Evolutionary conservation across 2,329 filamentous ascomycete species (phyloP).

Genomic region (Colletotrichum tanaceti): DNA sequence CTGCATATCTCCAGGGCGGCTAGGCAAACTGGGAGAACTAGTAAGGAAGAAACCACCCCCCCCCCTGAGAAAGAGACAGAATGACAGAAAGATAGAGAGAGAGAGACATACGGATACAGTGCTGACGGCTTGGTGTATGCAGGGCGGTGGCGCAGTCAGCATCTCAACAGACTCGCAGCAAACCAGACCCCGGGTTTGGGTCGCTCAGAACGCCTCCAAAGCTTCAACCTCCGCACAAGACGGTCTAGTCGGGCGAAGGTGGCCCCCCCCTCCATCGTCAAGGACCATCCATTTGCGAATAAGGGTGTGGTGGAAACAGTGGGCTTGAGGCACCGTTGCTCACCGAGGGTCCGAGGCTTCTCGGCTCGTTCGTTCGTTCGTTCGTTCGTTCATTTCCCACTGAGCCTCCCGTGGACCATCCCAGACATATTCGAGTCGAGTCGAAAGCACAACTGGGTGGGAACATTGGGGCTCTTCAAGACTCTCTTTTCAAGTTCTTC

Average conservation of each 20-base stretch:
- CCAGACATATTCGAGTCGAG: too few relatives aligned
- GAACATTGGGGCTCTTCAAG: too few relatives aligned
- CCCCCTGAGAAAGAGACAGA: neutral
- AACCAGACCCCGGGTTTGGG: neutral
- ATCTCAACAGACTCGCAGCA: neutral
- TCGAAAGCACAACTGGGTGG: too few relatives aligned
- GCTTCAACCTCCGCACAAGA: constrained; percentile 8
- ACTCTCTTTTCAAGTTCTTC: too few relatives aligned
- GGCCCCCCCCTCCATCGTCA: neutral
- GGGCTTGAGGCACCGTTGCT: too few relatives aligned
- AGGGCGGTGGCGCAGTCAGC: neutral
- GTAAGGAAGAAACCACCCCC: neutral
- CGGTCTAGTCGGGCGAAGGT: constrained; percentile 31
- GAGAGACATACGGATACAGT: too few relatives aligned
- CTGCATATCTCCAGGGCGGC: constrained; percentile 9
- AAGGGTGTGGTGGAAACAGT: too few relatives aligned
- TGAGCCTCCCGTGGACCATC: too few relatives aligned
- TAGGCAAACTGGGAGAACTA: constrained; percentile 14
- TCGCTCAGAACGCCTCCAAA: constrained; percentile 17
- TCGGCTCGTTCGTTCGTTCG: too few relatives aligned
- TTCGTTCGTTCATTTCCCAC: too few relatives aligned
- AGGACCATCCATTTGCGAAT: neutral
- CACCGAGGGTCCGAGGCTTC: too few relatives aligned
- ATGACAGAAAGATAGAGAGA: too few relatives aligned
- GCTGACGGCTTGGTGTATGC: neutral